Percentiles rank a stretch among this genome's conserved stretches.
Conservation (phyloP, 2,329 filamentous ascomycete species). For the Dactylellina cionopaga region DNA sequence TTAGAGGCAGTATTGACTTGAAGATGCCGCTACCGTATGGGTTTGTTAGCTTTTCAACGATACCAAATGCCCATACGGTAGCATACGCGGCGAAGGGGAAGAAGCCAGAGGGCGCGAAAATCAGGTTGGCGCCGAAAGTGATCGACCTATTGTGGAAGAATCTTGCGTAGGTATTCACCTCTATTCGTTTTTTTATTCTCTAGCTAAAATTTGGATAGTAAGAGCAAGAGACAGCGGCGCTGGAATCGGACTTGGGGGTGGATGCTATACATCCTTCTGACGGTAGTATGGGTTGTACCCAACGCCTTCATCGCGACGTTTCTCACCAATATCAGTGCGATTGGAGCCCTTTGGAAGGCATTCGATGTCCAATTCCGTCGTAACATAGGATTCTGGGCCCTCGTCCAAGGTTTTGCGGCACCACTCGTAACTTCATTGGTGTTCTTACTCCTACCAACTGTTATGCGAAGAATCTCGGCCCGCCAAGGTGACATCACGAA, state of each 20-base stretch:
- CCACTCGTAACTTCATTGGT: conserved; percentile 87
- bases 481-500: conserved; percentile 80
- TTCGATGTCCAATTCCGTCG: conserved; percentile 74
- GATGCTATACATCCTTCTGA: conserved; percentile 83
- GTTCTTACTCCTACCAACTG: conserved; percentile 86
- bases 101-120: conserved; percentile 78
- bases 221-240: conserved; percentile 74
- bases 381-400: conserved; percentile 78
- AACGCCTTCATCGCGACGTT: conserved; percentile 97
- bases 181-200: background rate
- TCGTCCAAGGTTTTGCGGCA: conserved; percentile 90
- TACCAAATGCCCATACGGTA: conserved; percentile 86
- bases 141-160: conserved; percentile 98
- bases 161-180: conserved; percentile 65
- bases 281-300: conserved; percentile 85
- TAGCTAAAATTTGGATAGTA: conserved; percentile 51
- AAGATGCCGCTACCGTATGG: conserved; percentile 90
- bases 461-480: conserved; percentile 83
- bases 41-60: conserved; percentile 91
- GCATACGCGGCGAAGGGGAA: conserved; percentile 84
- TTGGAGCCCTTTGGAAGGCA: conserved; percentile 71
- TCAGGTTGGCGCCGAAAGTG: conserved; percentile 82
- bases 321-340: conserved; percentile 77
- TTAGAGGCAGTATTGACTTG: conserved; percentile 82
- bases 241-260: conserved; percentile 82